Evolutionary conservation across 768 basidiomycete species (phyloP).

Genomic region (Psilocybe sp.): DNA sequence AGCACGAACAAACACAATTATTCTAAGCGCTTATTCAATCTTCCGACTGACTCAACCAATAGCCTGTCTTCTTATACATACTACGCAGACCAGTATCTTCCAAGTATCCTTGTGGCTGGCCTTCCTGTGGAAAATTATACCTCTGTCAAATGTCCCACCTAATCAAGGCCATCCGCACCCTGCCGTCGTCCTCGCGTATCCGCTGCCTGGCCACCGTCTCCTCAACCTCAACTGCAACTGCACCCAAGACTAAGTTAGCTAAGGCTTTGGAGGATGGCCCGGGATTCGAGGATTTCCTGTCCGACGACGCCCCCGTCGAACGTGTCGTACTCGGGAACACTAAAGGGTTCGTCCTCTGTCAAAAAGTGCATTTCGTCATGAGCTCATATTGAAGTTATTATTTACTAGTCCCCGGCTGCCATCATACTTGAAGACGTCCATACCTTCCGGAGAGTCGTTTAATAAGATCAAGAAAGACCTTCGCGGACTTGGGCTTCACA

Average conservation of each 20-base stretch:
- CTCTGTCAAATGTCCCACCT: constrained; percentile 12
- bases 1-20: too few species aligned
- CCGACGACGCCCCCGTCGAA: constrained; percentile 46
- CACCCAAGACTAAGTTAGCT: constrained; percentile 37
- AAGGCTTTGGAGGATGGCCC: constrained; percentile 64
- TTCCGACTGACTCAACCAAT: too few species aligned
- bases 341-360: constrained; percentile 45
- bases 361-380: not conserved
- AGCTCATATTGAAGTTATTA: not conserved
- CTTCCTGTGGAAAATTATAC: too few species aligned
- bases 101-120: too few species aligned
- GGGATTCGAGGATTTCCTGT: constrained; percentile 77
- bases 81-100: too few species aligned
- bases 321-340: constrained; percentile 72
- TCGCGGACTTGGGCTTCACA: constrained; percentile 86
- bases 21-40: too few species aligned
- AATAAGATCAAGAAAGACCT: constrained; percentile 94
- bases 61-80: too few species aligned
- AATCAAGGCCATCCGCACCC: constrained; percentile 11
- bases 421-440: constrained; percentile 84
- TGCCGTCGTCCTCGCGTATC: constrained; percentile 5
- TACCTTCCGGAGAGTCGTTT: constrained; percentile 86
- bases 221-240: constrained; percentile 28
- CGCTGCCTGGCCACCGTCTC: constrained; percentile 28
- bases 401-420: constrained; percentile 76